Evolutionary conservation across 176 grass and related monocot species (phyloP), one percentile per base, ranked within the genome.

Genomic region (Echinochloa phyllopogon): DNA sequence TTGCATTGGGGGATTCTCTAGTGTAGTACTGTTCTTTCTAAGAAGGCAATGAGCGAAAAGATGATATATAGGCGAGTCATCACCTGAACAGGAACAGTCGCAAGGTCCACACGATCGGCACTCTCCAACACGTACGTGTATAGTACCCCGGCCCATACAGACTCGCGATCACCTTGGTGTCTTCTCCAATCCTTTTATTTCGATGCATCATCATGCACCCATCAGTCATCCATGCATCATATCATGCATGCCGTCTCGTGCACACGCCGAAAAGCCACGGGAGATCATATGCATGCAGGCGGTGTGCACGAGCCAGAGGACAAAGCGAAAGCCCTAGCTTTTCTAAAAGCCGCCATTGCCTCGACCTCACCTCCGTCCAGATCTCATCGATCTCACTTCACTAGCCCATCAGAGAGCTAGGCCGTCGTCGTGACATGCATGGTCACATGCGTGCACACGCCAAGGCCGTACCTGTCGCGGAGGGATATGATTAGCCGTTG

Each of bases 291-390:
- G 29, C 29, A 33, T 33, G 29, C 29, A 33, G n/a, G 64, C 64
- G 33, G n/a, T 41, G 50, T 24, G 56, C 74, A 78, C 67, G 74
- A 79, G 58, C 27, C 64, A 23, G n/a, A 37, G 14, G 64, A 18
- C 58, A 81, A 44, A 77, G 43, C 79, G 62, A 39, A 56, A 66
- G 68, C 57, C 47, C 10, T 56, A 6, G 74, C 75, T 69, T 67
- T 75, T 85, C 74, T 9, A 76, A 80, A 85, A 89, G 69, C 76
- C 58, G 39, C 60, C 76, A 11, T 29, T 81, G 21, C 50, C 68
- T 71, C 70, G 3, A 23, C 41, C 79, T 1, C 29, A 33, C 29
- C 29, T 33, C 29, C 29, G 1, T 33, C 29, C 80, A 53, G 79
- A 83, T 78, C 81, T 79, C 57, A 44, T 27, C 42, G 18, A 12